These are phyloP conservation scores for Ilyonectria destructans DNA, from an alignment of 2,329 filamentous ascomycete genomes.

Conservation along the genomic window DNA sequence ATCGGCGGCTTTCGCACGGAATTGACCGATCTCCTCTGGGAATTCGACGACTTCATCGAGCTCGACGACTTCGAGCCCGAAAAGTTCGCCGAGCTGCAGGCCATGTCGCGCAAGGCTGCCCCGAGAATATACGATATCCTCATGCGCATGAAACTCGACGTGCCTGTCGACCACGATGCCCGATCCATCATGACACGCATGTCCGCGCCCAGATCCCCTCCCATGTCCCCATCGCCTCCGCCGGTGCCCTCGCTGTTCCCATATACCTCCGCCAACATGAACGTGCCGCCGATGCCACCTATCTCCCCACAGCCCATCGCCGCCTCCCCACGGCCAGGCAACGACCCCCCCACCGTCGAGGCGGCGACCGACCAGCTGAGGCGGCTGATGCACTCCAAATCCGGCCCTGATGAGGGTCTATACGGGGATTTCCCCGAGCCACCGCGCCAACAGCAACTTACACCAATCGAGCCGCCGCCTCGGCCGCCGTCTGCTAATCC, in stretches of 20 bases:
- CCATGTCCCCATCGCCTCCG: constrained; percentile 45
- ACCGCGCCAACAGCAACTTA: constrained; percentile 28
- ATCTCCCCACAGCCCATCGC: constrained; percentile 26
- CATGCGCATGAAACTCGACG: constrained; percentile 68
- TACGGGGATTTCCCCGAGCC: constrained; percentile 35
- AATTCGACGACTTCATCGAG: constrained; percentile 71
- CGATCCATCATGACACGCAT: constrained; percentile 50
- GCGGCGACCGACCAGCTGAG: constrained; percentile 51
- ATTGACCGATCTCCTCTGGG: constrained; percentile 68
- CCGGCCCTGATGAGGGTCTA: constrained; percentile 47
- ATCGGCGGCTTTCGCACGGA: constrained; percentile 65
- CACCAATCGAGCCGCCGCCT: constrained; percentile 48
- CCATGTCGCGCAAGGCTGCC: constrained; percentile 64
- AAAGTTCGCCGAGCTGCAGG: constrained; percentile 66
- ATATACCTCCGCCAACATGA: constrained; percentile 31
- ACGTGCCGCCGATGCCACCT: constrained; percentile 7
- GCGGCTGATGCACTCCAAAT: constrained; percentile 48
- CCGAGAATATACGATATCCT: constrained; percentile 67
- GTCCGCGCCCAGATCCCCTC: constrained; percentile 49
- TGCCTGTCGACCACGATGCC: constrained; percentile 46
- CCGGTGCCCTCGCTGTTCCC: constrained; percentile 46
- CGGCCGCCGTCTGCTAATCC: constrained; percentile 61
- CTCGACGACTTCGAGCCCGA: constrained; percentile 66
- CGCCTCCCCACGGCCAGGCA: constrained; percentile 31
- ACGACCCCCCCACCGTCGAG: constrained; percentile 47